These are phyloP conservation scores for Rasamsonia emersonii DNA, from an alignment of 2,329 filamentous ascomycete species.

Conservation along the genomic window DNA sequence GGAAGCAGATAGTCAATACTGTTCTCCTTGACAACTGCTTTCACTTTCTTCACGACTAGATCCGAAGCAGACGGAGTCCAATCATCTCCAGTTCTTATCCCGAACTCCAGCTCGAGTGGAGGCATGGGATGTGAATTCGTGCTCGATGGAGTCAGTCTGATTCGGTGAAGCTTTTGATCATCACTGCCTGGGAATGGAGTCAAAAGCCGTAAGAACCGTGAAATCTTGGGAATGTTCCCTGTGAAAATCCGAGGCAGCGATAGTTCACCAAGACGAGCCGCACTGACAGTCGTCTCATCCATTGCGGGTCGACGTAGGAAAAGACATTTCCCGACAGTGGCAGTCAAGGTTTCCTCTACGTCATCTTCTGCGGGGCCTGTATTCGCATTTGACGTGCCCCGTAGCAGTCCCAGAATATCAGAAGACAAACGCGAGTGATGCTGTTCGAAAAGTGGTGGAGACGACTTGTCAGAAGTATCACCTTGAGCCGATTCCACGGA, in stretches of 20 bases:
- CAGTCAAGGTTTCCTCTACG: conserved; percentile 26
- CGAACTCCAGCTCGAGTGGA: conserved; percentile 25
- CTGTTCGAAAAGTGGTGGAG: conserved; percentile 19
- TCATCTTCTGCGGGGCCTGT: conserved; percentile 1
- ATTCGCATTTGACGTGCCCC: conserved; percentile 7
- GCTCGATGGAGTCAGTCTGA: conserved; percentile 26
- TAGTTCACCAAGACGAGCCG: conserved; percentile 22
- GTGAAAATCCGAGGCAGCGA: conserved; percentile 24
- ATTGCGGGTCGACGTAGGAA: conserved; percentile 20
- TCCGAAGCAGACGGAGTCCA: conserved; percentile 5
- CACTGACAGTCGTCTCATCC: conserved; percentile 16
- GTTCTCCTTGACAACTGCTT: conserved; percentile 20
- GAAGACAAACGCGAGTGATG: conserved; percentile 23
- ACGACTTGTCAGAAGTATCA: conserved; percentile 10
- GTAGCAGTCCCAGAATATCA: conserved; percentile 24
- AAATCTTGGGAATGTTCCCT: conserved; percentile 24
- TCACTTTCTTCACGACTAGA: conserved; percentile 20
- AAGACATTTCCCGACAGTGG: conserved; percentile 31
- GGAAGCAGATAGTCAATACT: conserved; percentile 32
- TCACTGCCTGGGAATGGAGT: conserved; percentile 10
- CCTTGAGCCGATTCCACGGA: conserved; percentile 18
- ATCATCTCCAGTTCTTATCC: conserved; percentile 5
- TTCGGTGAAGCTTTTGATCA: conserved; percentile 15
- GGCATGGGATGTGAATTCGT: conserved; percentile 18
- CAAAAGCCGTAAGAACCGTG: conserved; percentile 23